Conservation (phyloP, 73 alveolate genomes). For the Paramecium primaurelia region DNA sequence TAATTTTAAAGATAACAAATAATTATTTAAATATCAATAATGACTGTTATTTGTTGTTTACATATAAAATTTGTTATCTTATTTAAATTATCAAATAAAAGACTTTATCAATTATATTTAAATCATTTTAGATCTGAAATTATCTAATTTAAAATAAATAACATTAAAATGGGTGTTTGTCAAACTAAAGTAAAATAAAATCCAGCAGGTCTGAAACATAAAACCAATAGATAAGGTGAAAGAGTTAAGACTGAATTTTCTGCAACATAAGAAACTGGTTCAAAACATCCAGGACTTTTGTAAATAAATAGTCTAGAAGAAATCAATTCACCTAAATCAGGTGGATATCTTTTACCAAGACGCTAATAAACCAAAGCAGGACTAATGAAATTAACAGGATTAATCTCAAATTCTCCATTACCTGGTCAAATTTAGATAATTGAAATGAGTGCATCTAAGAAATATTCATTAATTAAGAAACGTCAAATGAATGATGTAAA, state of each 20-base stretch:
- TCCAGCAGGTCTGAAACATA: neutral
- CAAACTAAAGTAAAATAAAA: neutral
- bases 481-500: neutral
- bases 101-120: neutral
- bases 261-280: neutral
- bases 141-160: neutral
- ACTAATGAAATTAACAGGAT: neutral
- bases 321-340: neutral
- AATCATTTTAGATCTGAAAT: neutral
- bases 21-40: neutral
- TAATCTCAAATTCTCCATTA: neutral
- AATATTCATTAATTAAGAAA: neutral
- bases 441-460: conserved; percentile 19
- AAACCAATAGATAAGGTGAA: neutral
- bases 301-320: neutral
- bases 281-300: neutral
- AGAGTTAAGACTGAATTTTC: neutral
- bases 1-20: too few relatives aligned
- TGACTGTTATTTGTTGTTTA: neutral
- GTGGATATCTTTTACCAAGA: neutral
- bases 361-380: neutral
- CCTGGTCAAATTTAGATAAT: neutral
- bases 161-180: neutral
- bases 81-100: neutral
- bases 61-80: neutral